Base-by-base conservation (phyloP, 1,139 yeast species). In the Pichia norvegensis region DNA sequence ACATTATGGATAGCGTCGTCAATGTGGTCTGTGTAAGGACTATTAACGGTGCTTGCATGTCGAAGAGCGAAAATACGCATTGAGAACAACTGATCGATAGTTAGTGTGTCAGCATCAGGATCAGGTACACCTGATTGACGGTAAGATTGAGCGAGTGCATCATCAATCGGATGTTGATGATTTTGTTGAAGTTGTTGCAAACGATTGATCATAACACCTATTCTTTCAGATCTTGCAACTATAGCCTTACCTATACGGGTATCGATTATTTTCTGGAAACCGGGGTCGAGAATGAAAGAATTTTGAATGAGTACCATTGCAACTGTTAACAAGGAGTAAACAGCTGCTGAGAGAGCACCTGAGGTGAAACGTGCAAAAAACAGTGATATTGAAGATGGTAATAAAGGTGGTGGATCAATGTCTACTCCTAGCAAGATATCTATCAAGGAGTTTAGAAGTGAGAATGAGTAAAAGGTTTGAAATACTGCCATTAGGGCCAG, bases 281-380 rank as follows among this genome's bases (percentile, higher is more conserved):
- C 85, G 41, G 79, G 79, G 59, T 83, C 92, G 45, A 79, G 67
- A 1, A 77, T 76, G n/a, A 83, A 82, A 78, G 84, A 79, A 56
- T 81, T 88, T 58, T 80, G 83, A 29, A 55, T 49, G 7, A 54
- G 45, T 1, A 50, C 40, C 40, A 53, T 41, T 19, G 54, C 42
- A n/a, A 54, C 46, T 10, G 54, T 37, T 1, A 44, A 25, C 9
- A 52, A n/a, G 10, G 48, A 35, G 25, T 46, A 45, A 4, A 47
- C 21, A 68, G 55, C 19, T 4, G 72, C 61, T 48, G 70, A 68
- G 17, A 69, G 55, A 13, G 67, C 48, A 2, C 81, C 81, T 14
- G n/a, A 38, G 16, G 17, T 42, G 21, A 33, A 45, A 13, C 37
- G 29, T n/a, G 29, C 29, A 16, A 11, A 21, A n/a, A 16, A 23